phyloP scores from a whole-genome alignment of 2,329 filamentous ascomycete genomes.

The Parastagonospora nodorum region DNA sequence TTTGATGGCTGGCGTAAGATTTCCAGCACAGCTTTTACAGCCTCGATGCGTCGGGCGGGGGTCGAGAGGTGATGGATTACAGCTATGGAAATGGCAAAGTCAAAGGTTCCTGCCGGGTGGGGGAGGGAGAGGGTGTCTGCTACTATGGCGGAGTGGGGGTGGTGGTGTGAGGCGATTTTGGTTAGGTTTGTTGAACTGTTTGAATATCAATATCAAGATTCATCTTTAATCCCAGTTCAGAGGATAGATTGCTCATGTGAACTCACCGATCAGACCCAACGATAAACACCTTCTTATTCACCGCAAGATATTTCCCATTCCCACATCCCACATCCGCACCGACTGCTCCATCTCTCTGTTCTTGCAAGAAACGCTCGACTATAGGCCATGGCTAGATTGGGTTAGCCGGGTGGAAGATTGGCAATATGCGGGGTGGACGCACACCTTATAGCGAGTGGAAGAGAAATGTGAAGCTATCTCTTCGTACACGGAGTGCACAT shows the following conservation, averaged over 20 bases:
- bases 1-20: slow-evolving; percentile 56
- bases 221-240: too few species aligned
- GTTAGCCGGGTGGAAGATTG: slow-evolving; percentile 18
- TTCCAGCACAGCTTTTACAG: slow-evolving; percentile 71
- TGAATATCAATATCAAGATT: slow-evolving; percentile 1
- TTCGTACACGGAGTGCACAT: slow-evolving; percentile 93
- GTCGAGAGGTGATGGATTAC: slow-evolving; percentile 95
- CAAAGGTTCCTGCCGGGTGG: slow-evolving; percentile 68
- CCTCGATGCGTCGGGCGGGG: slow-evolving; percentile 70
- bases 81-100: slow-evolving; percentile 93
- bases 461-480: slow-evolving; percentile 85
- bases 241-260: too few species aligned
- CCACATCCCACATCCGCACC: slow-evolving; percentile 94
- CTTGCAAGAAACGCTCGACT: slow-evolving; percentile 76
- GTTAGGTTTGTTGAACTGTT: slow-evolving; percentile 63
- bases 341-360: slow-evolving; percentile 70
- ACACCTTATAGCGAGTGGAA: slow-evolving; percentile 72
- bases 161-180: slow-evolving; percentile 58
- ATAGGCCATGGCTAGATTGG: slow-evolving; percentile 80
- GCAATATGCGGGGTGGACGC: slow-evolving; percentile 21
- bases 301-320: slow-evolving; percentile 91
- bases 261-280: slow-evolving; percentile 82
- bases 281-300: slow-evolving; percentile 78
- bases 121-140: slow-evolving; percentile 86
- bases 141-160: slow-evolving; percentile 71